Evolutionary conservation across 805 yeast species (phyloP).

Genomic region (Spathaspora arborariae): DNA sequence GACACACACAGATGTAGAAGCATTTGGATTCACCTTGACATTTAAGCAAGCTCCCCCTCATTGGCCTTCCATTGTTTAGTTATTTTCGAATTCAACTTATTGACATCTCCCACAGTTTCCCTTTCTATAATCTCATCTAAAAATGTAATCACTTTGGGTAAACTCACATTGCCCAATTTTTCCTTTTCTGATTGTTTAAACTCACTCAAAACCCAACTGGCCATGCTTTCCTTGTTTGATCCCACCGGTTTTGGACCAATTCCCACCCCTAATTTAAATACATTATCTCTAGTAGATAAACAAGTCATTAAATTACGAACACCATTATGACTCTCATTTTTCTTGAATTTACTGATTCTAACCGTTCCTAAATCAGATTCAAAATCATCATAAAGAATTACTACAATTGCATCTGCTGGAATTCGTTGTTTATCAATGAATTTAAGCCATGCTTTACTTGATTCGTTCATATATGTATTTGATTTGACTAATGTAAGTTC

Average conservation of each 20-base stretch:
- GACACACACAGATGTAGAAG: too few species aligned
- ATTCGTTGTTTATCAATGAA: conserved; percentile 11
- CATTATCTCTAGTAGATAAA: not conserved
- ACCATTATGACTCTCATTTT: conserved; percentile 40
- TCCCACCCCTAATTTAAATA: conserved; percentile 34
- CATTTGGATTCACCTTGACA: not conserved
- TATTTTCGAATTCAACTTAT: conserved; percentile 21
- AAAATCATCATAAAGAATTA: conserved; percentile 36
- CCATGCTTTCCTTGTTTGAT: conserved; percentile 32
- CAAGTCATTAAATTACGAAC: conserved; percentile 19
- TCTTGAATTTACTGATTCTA: conserved; percentile 25
- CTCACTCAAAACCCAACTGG: conserved; percentile 37
- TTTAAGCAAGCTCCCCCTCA: not conserved
- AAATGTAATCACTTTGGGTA: conserved; percentile 14
- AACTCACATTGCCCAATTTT: conserved; percentile 11
- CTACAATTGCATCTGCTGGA: conserved; percentile 1
- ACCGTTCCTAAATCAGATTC: conserved; percentile 30
- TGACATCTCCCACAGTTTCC: conserved; percentile 20
- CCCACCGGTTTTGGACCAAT: conserved; percentile 41
- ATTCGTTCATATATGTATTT: conserved; percentile 39
- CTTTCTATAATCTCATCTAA: conserved; percentile 18
- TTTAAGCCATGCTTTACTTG: conserved; percentile 25
- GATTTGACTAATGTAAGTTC: conserved; percentile 31
- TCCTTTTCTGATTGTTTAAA: conserved; percentile 24
- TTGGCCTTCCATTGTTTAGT: conserved; percentile 6